Conservation (phyloP, 179 eudicot genomes). For the Silene coronaria region DNA sequence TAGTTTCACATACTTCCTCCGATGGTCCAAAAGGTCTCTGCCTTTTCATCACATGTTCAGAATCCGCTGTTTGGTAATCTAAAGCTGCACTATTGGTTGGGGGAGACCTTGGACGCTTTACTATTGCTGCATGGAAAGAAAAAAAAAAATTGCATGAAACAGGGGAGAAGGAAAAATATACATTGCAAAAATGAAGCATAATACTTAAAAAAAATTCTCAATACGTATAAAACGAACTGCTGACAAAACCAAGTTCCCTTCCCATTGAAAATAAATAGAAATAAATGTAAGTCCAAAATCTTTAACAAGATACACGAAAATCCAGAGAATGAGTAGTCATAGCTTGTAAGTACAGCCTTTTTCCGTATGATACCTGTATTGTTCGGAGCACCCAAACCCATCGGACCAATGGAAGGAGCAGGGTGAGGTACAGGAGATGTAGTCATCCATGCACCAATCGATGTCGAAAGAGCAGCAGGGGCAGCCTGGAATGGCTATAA, state of each 20-base stretch:
- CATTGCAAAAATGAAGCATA: background rate
- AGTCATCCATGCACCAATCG: conserved; percentile 84
- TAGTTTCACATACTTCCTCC: conserved; percentile 55
- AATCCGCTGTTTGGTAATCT: conserved; percentile 87
- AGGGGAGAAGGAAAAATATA: too few species aligned
- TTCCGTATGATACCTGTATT: conserved; percentile 44
- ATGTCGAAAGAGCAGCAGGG: conserved; percentile 49
- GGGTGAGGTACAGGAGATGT: conserved; percentile 68
- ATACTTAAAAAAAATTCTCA: background rate
- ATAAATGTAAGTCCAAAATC: background rate
- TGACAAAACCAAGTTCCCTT: background rate
- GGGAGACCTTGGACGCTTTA: conserved; percentile 81
- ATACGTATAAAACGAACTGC: background rate
- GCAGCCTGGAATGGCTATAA: conserved; percentile 64
- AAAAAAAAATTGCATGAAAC: background rate
- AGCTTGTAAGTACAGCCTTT: background rate
- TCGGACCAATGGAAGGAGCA: conserved; percentile 66
- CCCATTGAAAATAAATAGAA: background rate
- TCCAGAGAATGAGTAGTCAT: background rate
- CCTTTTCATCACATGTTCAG: conserved; percentile 70
- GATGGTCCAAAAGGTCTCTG: conserved; percentile 62
- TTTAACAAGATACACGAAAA: background rate
- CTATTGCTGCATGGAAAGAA: conserved; percentile 28
- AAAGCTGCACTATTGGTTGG: conserved; percentile 53
- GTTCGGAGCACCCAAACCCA: conserved; percentile 57